These are phyloP conservation scores for Arthroderma sp. DNA, from an alignment of 2,329 filamentous ascomycete species.

Conservation along the genomic window DNA sequence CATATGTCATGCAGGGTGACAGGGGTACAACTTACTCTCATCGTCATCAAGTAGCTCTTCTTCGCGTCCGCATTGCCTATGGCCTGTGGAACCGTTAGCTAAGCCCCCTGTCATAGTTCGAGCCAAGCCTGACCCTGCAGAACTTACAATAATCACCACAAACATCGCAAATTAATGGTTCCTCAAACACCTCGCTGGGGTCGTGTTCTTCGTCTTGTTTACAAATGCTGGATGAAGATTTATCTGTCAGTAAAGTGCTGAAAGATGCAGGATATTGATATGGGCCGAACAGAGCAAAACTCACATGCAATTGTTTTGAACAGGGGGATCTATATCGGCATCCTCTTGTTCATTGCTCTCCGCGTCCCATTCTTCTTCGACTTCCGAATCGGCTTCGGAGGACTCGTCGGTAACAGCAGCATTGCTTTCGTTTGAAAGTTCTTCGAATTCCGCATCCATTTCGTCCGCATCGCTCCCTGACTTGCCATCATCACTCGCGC, in stretches of 20 bases:
- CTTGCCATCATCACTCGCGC: conserved; percentile 26
- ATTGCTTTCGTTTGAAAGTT: conserved; percentile 24
- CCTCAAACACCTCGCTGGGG: conserved; percentile 67
- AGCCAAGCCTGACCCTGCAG: conserved; percentile 21
- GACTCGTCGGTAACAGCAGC: conserved; percentile 42
- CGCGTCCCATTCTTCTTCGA: conserved; percentile 39
- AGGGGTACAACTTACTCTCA: conserved; percentile 45
- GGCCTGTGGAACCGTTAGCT: conserved; percentile 53
- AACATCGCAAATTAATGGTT: conserved; percentile 60
- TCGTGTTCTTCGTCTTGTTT: conserved; percentile 71
- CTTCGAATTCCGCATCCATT: conserved; percentile 34
- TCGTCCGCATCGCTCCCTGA: conserved; percentile 32
- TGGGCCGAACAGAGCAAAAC: conserved; percentile 9
- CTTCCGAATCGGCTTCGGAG: conserved; percentile 39
- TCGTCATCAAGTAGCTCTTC: conserved; percentile 50
- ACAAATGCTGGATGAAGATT: conserved; percentile 53
- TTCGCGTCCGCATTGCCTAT: conserved; percentile 77
- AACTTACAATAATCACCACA: conserved; percentile 75
- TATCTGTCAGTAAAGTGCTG: not conserved
- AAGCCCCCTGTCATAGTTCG: conserved; percentile 19
- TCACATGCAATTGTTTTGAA: conserved; percentile 54
- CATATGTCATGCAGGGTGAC: not conserved
- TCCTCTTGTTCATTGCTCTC: conserved; percentile 38
- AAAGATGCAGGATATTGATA: not conserved
- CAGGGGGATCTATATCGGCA: conserved; percentile 34